Evolutionary conservation across 2,329 filamentous ascomycete genomes (phyloP), one percentile per base, ranked within the genome.

Genomic region (Phoma sp.): DNA sequence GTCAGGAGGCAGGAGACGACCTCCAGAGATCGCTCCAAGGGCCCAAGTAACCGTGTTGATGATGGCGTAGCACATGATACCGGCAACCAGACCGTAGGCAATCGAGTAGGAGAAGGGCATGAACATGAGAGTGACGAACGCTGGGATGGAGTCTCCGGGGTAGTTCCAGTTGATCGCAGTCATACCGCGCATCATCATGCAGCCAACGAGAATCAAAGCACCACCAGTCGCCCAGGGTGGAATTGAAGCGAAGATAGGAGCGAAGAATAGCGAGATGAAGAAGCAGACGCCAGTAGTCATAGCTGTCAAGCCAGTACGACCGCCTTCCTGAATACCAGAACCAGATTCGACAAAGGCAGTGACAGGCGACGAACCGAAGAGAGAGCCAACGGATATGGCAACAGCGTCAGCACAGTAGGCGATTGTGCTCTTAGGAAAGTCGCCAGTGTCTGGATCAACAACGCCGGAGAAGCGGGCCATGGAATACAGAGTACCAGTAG

Each of bases 41-140:
- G 56, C 59, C 66, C 66, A 93, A 6, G 90, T 86, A 12, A 82
- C 68, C 0, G 81, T 84, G 76, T 96, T 96, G 74, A 96, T 82
- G 60, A 89, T 72, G 45, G 88, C 87, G 74, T 95, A 96, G 38
- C 85, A 85, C 66, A 88, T 81, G 67, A 96, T 89, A 39, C 91
- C 90, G 2, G 85, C 90, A 62, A 96, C 95, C 12, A 96, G 82
- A 40, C 92, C 92, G 71, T 96, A 90, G 5, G 92, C 90, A 67
- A 96, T 95, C 29, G 87, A 91, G 79, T 95, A 96, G 0, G 90
- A 92, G 77, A 96, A 95, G 0, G 92, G 91, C 92, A 96, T 96
- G 61, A 93, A 79, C 60, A 88, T 86, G 60, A 96, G 88, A 40
- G 90, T 92, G 25, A 96, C 79, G 76, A 96, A 96, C 1, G 92